Evolutionary conservation across 2,329 filamentous ascomycete species (phyloP).

Genomic region (Sporothrix humicola): DNA sequence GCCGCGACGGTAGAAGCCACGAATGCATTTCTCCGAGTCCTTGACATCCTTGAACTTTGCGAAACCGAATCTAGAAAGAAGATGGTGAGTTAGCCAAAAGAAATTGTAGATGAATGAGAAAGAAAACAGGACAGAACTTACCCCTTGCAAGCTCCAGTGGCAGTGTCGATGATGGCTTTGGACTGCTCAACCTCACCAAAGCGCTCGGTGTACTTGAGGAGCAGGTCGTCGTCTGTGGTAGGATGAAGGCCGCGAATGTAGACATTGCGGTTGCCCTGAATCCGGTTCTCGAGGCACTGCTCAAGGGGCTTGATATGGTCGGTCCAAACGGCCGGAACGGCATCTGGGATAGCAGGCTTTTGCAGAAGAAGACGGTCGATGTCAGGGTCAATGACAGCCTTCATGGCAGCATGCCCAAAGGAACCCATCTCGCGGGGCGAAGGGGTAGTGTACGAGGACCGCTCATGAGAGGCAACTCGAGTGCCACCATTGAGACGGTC

Average conservation of each 20-base stretch:
- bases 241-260: conserved; percentile 97
- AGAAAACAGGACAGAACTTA: conserved; percentile 50
- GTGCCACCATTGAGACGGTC: conserved; percentile 63
- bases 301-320: conserved; percentile 89
- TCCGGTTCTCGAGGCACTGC: conserved; percentile 92
- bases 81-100: background rate
- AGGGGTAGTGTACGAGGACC: conserved; percentile 69
- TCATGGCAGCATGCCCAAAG: conserved; percentile 47
- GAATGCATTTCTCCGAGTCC: conserved; percentile 94
- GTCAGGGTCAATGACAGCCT: conserved; percentile 54
- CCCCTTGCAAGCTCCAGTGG: conserved; percentile 96
- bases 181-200: conserved; percentile 96
- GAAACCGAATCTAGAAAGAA: conserved; percentile 79
- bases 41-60: conserved; percentile 90
- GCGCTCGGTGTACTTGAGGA: conserved; percentile 79
- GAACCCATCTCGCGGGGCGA: conserved; percentile 64
- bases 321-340: conserved; percentile 87
- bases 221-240: conserved; percentile 89
- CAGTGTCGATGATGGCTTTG: conserved; percentile 97
- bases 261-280: conserved; percentile 90
- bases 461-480: conserved; percentile 63
- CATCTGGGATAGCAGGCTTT: conserved; percentile 82
- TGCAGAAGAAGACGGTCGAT: conserved; percentile 71
- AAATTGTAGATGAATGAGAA: conserved; percentile 33
- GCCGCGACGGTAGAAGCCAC: conserved; percentile 89